Evolutionary conservation across 257 asterid genomes (phyloP), one percentile per base, ranked within the genome.

Genomic region (Parsonsia alboflavescens): DNA sequence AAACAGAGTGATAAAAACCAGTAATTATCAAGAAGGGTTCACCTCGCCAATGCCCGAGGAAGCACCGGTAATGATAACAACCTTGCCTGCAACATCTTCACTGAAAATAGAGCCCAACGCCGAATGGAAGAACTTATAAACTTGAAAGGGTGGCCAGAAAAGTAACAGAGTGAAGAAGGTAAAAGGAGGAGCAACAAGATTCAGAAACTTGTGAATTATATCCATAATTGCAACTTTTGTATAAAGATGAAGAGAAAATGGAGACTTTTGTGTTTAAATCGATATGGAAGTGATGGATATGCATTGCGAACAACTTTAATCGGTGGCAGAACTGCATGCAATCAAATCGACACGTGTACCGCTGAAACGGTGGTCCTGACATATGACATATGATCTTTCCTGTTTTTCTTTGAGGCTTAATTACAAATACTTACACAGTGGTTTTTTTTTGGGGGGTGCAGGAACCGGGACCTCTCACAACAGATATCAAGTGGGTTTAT

Each of bases 1-100:
- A 46, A 64, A 64, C 12, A 1, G 45, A 22, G 42, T 16, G 12
- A 19, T 10, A 6, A 16, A 63, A 63, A 1, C 19, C 21, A 69
- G 7, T 42, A 8, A 46, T 22, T 39, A 36, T 52, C 15, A 42
- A 17, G 58, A 53, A 33, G 39, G 39, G 28, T 7, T 73, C 80
- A 90, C 97, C 85, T 93, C 96, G 61, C 98, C 98, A 42, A 93
- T 90, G 81, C 97, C 95, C 39, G 98, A 90, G 77, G 98, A 93
- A 75, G 98, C 97, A 7, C 97, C 97, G 69, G 97, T 91, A 73
- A 91, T 90, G 78, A 91, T 3, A 61, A 91, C 85, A 53, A 90
- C 97, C 69, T 91, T 93, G 6, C 89, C 91, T 81, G 89, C 76
- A 63, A 93, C 76, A 53, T 91, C 88, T 39, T 93, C 97, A 33